phyloP scores from a whole-genome alignment of 345 rosid species.

The Trapa bicornis region DNA sequence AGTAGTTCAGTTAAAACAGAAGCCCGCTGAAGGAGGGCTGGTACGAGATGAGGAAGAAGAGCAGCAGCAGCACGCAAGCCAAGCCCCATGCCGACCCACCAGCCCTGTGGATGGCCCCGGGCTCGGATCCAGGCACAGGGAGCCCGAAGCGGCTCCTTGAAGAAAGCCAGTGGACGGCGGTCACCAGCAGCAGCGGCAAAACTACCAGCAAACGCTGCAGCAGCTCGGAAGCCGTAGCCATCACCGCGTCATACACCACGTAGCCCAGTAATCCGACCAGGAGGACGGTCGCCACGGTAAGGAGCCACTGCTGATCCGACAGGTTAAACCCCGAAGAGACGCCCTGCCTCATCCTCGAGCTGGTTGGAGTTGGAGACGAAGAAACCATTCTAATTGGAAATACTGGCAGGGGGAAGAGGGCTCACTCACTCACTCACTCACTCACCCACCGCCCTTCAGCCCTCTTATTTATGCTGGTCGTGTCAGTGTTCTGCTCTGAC shows the following conservation, averaged over 20 bases:
- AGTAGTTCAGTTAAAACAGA: constrained; percentile 8
- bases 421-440: no score
- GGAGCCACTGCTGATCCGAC: constrained; percentile 27
- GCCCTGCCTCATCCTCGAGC: constrained; percentile 8
- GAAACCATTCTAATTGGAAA: neutral
- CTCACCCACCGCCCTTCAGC: no score
- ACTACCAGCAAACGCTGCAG: constrained; percentile 32
- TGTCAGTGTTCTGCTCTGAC: neutral
- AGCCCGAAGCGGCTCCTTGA: constrained; percentile 21
- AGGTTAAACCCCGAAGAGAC: constrained; percentile 8
- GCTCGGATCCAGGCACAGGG: constrained; percentile 45
- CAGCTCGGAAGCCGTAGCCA: constrained; percentile 43
- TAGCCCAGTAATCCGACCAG: constrained; percentile 28
- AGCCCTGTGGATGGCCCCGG: constrained; percentile 35
- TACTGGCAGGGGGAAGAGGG: no score
- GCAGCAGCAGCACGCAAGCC: constrained; percentile 28
- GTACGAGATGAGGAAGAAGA: constrained; percentile 29
- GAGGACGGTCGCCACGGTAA: constrained; percentile 18
- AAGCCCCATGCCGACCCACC: constrained; percentile 53
- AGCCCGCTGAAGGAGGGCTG: constrained; percentile 34
- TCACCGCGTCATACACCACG: constrained; percentile 35
- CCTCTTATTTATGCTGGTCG: neutral
- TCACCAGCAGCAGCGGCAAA: constrained; percentile 36
- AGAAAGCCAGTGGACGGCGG: constrained; percentile 43
- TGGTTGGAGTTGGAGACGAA: neutral